Evolutionary conservation across 768 basidiomycete genomes (phyloP).

Genomic region (Russula earlei): DNA sequence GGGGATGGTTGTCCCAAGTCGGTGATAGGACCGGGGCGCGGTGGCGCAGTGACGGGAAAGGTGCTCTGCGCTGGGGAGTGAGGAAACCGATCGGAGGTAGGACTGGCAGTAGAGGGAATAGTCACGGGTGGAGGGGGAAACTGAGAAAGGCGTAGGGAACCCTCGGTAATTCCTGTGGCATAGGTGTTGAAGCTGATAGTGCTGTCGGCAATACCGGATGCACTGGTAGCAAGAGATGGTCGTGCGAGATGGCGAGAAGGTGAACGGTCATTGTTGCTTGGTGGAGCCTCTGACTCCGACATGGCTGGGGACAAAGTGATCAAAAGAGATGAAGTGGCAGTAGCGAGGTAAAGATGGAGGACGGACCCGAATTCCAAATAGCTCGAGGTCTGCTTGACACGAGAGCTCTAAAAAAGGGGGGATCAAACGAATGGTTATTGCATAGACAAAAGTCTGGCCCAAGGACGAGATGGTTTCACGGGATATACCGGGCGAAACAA

Average conservation of each 20-base stretch:
- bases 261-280: not conserved
- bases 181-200: conserved; percentile 38
- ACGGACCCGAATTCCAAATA: not conserved
- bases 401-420: not conserved
- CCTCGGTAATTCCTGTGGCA: conserved; percentile 26
- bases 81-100: conserved; percentile 24
- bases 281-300: conserved; percentile 1
- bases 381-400: too few species aligned
- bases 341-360: not conserved
- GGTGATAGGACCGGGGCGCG: conserved; percentile 25
- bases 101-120: conserved; percentile 27
- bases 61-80: conserved; percentile 17
- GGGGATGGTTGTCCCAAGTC: conserved; percentile 22
- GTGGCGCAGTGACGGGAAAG: not conserved
- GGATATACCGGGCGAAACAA: not conserved
- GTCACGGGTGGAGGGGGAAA: conserved; percentile 45
- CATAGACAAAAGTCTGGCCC: not conserved
- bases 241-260: conserved; percentile 27
- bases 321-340: too few species aligned
- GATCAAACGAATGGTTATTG: not conserved
- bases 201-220: conserved; percentile 48
- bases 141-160: conserved; percentile 34
- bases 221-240: conserved; percentile 41
- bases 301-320: conserved; percentile 2
- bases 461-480: too few species aligned